Base-by-base conservation (phyloP, 2,329 filamentous ascomycete genomes). In the Thielaviopsis euricoi region DNA sequence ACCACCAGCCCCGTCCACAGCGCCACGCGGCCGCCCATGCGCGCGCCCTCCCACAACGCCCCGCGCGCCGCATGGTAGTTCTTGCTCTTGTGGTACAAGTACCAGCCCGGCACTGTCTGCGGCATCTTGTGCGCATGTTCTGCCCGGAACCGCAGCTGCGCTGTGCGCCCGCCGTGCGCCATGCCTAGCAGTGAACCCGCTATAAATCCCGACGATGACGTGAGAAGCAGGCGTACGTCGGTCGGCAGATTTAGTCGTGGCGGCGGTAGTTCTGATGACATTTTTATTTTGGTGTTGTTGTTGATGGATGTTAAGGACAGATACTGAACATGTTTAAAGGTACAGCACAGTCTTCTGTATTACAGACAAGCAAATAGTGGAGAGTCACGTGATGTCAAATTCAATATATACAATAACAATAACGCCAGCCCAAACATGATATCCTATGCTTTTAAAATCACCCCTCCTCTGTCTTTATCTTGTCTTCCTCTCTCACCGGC, bases 31-130 rank as follows among this genome's bases (percentile, higher is more conserved):
- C 73, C 68, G 1, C 86, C 89, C 77, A 93, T 87, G 63, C 79
- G 82, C 54, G 88, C 64, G 0, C 89, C 93, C 66, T 95, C 89
- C 56, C 81, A 81, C 19, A 94, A 73, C 0, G 86, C 91, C 6
- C 86, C 87, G 22, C 86, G 78, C 65, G 87, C 83, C 55, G 86
- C 79, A 65, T 89, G 82, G 73, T 98, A 97, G 71, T 95, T 97
- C 71, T 97, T 97, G 68, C 83, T 88, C 72, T 96, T 96, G 75
- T 97, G 91, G 71, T 98, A 98, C n/a, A 97, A 80, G 68, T 91
- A 98, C 93, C 93, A 98, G 19, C 89, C 91, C 1, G 83, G 81
- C 25, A 87, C 83, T 1, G 84, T 84, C 3, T 81, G 83, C 21
- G 93, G 93, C 62, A 96, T 82, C 63, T 91, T 87, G 75, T 98